Base-by-base conservation (phyloP, 495 filamentous ascomycete genomes). In the Aspergillus biplanus region DNA sequence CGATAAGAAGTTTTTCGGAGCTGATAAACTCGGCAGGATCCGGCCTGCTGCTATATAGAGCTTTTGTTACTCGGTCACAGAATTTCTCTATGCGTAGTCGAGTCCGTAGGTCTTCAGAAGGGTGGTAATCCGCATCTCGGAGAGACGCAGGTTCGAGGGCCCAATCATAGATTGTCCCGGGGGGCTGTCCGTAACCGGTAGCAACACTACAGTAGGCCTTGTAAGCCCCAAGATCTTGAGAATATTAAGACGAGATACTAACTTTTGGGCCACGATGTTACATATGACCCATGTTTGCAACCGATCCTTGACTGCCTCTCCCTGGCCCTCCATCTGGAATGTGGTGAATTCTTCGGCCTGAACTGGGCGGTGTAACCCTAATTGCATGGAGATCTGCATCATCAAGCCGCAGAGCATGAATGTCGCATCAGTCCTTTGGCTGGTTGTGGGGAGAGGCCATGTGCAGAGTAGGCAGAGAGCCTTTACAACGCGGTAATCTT, bases 371-470 rank as follows among this genome's bases (percentile, higher is more conserved):
- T 97, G 93, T 56, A 97, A 81, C 13, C 93, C 93, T 58, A 94
- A 86, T 58, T 94, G 92, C 75, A 93, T 93, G 13, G 93, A 93
- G 65, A 93, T 87, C 70, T 96, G 92, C 90, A 96, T 96, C 92
- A 97, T 93, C 52, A 95, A 81, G 8, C 93, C 93, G 65, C 90
- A 87, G 12, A 96, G 81, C 78, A 96, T 96, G 67, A 96, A 93
- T 0, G 93, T 97, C 4, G 92, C 90, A 73, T 97, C 93, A 5
- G 86, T 87, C 13, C 90, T 88, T 27, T 92, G 94, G 18, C 89
- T 94, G 57, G 89, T 93, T 6, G 89, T 93, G 1, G 93, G 93
- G 11, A 97, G 77, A 16, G 93, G 93, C 93, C 93, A 97, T 15
- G 90, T 91, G 75, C 93, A 97, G 52, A 97, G 79, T 21, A 97